A percentile compares a stretch with the other conserved stretches of the same genome.
Conservation (phyloP, 2,329 filamentous ascomycete species). For the Calonectria naviculata region DNA sequence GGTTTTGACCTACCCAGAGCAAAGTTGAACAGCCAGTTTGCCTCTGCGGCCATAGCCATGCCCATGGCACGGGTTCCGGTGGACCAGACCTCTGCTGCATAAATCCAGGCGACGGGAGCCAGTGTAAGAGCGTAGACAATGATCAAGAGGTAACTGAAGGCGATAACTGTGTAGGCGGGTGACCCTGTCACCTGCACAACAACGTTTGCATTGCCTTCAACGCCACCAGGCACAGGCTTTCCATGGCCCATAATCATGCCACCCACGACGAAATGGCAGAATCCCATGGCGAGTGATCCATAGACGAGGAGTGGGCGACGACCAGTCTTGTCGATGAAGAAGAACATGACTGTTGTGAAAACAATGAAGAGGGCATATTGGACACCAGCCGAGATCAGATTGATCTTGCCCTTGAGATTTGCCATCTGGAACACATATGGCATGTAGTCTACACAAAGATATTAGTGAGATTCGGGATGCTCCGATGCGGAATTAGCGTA, state of each 20-base stretch:
- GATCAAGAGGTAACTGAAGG: constrained; percentile 69
- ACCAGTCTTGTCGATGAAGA: constrained; percentile 64
- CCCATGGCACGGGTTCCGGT: constrained; percentile 53
- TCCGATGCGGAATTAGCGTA: too few relatives aligned
- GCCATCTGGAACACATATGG: constrained; percentile 44
- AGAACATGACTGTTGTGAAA: constrained; percentile 59
- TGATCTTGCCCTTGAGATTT: constrained; percentile 50
- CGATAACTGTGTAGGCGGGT: constrained; percentile 70
- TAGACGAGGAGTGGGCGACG: constrained; percentile 71
- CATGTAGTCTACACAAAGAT: constrained; percentile 57
- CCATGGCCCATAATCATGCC: constrained; percentile 59
- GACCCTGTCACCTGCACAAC: constrained; percentile 31
- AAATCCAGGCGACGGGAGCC: constrained; percentile 58
- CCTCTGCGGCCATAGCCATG: constrained; percentile 32
- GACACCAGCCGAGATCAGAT: constrained; percentile 60
- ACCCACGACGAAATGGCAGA: constrained; percentile 63
- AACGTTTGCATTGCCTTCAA: constrained; percentile 52
- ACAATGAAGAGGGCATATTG: constrained; percentile 63
- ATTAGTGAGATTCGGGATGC: too few relatives aligned
- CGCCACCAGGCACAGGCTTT: constrained; percentile 50
- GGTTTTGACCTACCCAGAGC: constrained; percentile 24
- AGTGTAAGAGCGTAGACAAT: constrained; percentile 40
- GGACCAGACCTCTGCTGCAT: constrained; percentile 56
- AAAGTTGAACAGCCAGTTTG: constrained; percentile 44
- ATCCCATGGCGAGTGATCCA: constrained; percentile 48